Base-by-base conservation (phyloP, 352 stramenopile genomes). In the Globisporangium ultimum region DNA sequence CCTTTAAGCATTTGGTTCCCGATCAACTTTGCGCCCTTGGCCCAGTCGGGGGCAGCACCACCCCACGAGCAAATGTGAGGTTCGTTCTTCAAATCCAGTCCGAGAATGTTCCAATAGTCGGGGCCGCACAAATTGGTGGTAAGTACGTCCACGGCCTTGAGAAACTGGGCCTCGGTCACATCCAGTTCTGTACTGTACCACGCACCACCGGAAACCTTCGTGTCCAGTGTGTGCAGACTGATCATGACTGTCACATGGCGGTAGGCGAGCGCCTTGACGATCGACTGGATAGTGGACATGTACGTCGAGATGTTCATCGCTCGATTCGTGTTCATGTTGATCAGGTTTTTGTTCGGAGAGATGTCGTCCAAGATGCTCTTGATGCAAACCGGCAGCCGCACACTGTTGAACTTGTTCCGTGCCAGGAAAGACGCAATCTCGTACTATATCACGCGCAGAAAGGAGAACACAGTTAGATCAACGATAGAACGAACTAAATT, bases 91-190 rank as follows among this genome's bases (percentile, higher is more conserved):
- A 89, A 48, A 18, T 89, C 79, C 17, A 89, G 50, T 11, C 79
- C 79, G 13, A 89, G 38, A 13, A 89, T 73, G 58, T 89, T 89
- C 79, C 79, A 89, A 67, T 88, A 86, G 49, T 72, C 71, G n/a
- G 59, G 60, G 0, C 13, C 66, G 56, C 80, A 89, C 20, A 89
- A 40, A 46, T 81, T 77, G 36, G 72, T 79, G 1, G 80, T 88
- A 11, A 89, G 46, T 3, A 67, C 76, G 40, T 87, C 80, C 0
- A 88, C 63, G 0, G 80, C 70, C 11, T 60, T 24, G 2, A 90
- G 52, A 57, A 87, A 90, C 13, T 87, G 58, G 9, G 87, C 70
- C 22, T 90, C 68, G 0, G 72, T 66, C 10, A 89, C 70, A 14
- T 63, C 78, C 2, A 83, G 49, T 12, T 71, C 34, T 0, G 72